These are phyloP conservation scores for Trichoderma sp. DNA, from an alignment of 2,329 filamentous ascomycete species.

Conservation along the genomic window DNA sequence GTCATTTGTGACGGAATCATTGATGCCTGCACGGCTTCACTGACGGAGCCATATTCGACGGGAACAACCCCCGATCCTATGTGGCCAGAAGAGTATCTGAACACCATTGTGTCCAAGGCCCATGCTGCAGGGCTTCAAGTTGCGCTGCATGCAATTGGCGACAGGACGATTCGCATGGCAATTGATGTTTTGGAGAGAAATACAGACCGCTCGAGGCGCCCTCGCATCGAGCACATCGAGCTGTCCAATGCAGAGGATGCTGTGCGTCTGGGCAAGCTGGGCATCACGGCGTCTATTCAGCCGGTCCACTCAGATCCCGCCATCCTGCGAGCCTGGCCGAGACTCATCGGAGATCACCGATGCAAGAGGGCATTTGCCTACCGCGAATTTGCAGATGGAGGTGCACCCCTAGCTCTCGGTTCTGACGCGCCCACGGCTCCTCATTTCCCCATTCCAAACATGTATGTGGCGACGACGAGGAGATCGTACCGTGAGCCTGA, in stretches of 20 bases:
- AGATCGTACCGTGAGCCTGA: slow-evolving; percentile 51
- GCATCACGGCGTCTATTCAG: slow-evolving; percentile 60
- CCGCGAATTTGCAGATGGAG: slow-evolving; percentile 55
- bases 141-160: slow-evolving; percentile 65
- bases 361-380: slow-evolving; percentile 63
- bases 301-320: slow-evolving; percentile 60
- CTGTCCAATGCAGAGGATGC: slow-evolving; percentile 56
- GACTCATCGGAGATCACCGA: slow-evolving; percentile 52
- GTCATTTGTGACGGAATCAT: slow-evolving; percentile 64
- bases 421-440: slow-evolving; percentile 61
- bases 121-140: slow-evolving; percentile 55
- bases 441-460: slow-evolving; percentile 51
- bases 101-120: slow-evolving; percentile 53
- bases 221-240: slow-evolving; percentile 65
- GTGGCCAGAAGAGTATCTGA: slow-evolving; percentile 54
- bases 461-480: slow-evolving; percentile 59
- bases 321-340: slow-evolving; percentile 60
- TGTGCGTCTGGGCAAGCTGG: slow-evolving; percentile 52
- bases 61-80: slow-evolving; percentile 49
- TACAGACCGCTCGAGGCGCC: slow-evolving; percentile 47
- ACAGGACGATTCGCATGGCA: slow-evolving; percentile 56
- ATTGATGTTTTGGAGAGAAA: slow-evolving; percentile 53
- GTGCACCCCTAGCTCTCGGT: slow-evolving; percentile 55
- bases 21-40: slow-evolving; percentile 62
- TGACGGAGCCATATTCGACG: slow-evolving; percentile 57